phyloP scores from a whole-genome alignment of 1,139 yeast species.

The Spathaspora sp. region DNA sequence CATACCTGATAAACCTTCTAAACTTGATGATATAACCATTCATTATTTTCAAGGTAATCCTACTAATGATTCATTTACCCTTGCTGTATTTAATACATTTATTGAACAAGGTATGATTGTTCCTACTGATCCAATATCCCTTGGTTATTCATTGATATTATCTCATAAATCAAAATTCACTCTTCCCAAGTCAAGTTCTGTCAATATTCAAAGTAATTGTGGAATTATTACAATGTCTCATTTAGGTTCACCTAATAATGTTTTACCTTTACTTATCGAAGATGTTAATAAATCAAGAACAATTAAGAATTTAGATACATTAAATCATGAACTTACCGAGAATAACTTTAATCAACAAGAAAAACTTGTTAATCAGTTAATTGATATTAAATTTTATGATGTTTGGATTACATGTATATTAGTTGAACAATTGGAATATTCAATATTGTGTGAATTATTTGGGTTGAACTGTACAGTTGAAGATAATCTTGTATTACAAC shows the following conservation, averaged over 20 bases:
- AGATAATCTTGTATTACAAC: not conserved
- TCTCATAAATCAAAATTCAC: conserved; percentile 32
- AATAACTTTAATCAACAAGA: conserved; percentile 10
- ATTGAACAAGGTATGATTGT: conserved; percentile 19
- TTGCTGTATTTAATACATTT: conserved; percentile 43
- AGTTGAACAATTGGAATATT: conserved; percentile 16
- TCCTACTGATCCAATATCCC: conserved; percentile 49
- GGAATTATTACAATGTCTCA: conserved; percentile 34
- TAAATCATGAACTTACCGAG: conserved; percentile 9
- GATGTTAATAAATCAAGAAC: conserved; percentile 27
- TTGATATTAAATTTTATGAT: conserved; percentile 42
- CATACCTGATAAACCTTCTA: conserved; percentile 28
- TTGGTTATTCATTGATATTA: conserved; percentile 33
- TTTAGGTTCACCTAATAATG: conserved; percentile 40
- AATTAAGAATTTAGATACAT: conserved; percentile 20
- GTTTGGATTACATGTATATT: conserved; percentile 37
- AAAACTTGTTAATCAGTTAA: conserved; percentile 26
- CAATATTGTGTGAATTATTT: conserved; percentile 18
- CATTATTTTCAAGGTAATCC: conserved; percentile 16
- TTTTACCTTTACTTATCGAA: conserved; percentile 46
- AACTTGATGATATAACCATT: conserved; percentile 18
- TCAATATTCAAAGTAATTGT: conserved; percentile 10
- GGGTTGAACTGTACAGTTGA: conserved; percentile 17
- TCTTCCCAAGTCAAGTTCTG: conserved; percentile 23
- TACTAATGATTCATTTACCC: conserved; percentile 22